Percentiles rank a stretch among this genome's conserved stretches.
These are phyloP conservation scores for Xerocomus potaroensis DNA, from an alignment of 768 basidiomycete species.

Conservation along the genomic window DNA sequence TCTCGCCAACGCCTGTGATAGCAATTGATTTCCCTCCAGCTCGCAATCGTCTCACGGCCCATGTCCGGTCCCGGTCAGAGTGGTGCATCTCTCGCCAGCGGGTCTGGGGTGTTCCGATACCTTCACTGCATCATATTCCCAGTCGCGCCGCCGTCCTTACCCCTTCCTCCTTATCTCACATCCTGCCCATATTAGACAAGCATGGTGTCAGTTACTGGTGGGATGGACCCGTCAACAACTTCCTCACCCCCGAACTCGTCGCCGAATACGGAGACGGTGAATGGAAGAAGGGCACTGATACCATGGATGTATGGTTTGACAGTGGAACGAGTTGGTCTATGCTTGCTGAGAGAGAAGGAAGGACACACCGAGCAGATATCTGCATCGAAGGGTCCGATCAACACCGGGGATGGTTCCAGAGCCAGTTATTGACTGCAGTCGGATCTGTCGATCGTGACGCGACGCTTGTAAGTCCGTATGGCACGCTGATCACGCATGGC, in stretches of 20 bases:
- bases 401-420: constrained; percentile 99
- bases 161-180: constrained; percentile 61
- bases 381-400: constrained; percentile 96
- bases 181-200: constrained; percentile 65
- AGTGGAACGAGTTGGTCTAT: constrained; percentile 94
- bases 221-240: constrained; percentile 78
- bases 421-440: constrained; percentile 80
- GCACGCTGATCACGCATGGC: constrained; percentile 86
- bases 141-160: constrained; percentile 66
- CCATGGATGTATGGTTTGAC: constrained; percentile 99
- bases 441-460: constrained; percentile 29
- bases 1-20: not conserved
- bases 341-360: constrained; percentile 41
- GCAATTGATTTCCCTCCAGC: constrained; percentile 42
- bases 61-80: constrained; percentile 84
- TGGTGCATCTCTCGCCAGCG: constrained; percentile 99
- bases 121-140: constrained; percentile 66
- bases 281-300: constrained; percentile 85
- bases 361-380: constrained; percentile 64
- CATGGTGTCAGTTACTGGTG: constrained; percentile 89
- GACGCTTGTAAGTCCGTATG: constrained; percentile 53
- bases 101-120: constrained; percentile 97
- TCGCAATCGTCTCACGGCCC: constrained; percentile 82
- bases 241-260: constrained; percentile 60
- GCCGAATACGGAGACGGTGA: constrained; percentile 40